Percentiles rank a stretch among this genome's conserved stretches.
Conservation (phyloP, 306 rosid species). For the Geum urbanum region DNA sequence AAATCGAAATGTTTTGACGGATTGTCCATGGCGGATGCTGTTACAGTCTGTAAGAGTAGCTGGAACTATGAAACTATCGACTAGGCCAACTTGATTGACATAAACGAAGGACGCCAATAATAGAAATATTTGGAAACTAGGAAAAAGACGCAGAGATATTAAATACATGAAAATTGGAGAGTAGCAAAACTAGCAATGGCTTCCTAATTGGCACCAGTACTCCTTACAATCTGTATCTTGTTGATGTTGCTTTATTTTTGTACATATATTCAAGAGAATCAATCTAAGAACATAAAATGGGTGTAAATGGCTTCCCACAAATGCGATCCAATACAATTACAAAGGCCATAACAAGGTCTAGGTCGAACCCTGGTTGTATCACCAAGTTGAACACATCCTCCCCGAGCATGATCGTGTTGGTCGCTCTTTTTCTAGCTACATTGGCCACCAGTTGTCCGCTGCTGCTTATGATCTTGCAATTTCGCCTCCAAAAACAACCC, state of each 20-base stretch:
- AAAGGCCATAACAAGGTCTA: constrained; percentile 39
- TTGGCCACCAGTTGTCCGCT: constrained; percentile 34
- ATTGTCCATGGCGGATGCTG: background rate
- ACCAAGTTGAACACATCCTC: constrained; percentile 40
- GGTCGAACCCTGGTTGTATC: constrained; percentile 38
- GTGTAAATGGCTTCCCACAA: constrained; percentile 33
- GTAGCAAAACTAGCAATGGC: background rate
- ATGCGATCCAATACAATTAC: constrained; percentile 47
- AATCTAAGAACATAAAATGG: constrained; percentile 38
- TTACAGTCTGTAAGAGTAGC: background rate
- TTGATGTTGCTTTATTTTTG: constrained; percentile 8
- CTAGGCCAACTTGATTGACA: background rate
- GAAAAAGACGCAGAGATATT: background rate
- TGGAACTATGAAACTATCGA: background rate
- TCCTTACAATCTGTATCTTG: background rate
- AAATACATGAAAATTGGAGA: constrained; percentile 16
- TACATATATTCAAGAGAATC: background rate
- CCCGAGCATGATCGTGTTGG: constrained; percentile 34
- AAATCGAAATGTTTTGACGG: background rate
- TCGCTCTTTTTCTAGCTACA: constrained; percentile 42
- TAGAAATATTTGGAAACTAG: background rate
- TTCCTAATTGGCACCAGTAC: background rate
- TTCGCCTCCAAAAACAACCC: constrained; percentile 42
- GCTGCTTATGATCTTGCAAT: constrained; percentile 30
- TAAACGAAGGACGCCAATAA: background rate